These are phyloP conservation scores for Lipomyces orientalis DNA, from an alignment of 805 yeast species.

Conservation along the genomic window DNA sequence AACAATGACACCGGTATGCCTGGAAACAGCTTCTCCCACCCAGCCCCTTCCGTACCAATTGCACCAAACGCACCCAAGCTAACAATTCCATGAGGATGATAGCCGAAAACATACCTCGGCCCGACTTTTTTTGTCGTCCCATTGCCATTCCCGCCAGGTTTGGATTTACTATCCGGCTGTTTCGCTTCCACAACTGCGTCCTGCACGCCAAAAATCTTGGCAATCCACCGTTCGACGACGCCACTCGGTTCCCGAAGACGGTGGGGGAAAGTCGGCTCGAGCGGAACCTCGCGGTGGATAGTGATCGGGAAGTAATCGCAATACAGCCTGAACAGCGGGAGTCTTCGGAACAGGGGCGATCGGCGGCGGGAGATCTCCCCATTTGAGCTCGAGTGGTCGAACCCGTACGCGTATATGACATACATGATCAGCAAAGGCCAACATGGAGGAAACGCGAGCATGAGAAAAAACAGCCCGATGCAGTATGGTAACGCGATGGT, in stretches of 20 bases:
- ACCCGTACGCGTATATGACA: constrained; percentile 54
- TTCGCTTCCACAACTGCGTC: constrained; percentile 17
- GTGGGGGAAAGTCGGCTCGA: constrained; percentile 69
- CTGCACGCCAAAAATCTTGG: constrained; percentile 23
- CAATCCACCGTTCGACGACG: constrained; percentile 23
- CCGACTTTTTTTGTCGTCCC: constrained; percentile 13
- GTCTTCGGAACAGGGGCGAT: constrained; percentile 61
- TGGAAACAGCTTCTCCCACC: constrained; percentile 72
- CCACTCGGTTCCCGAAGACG: constrained; percentile 29
- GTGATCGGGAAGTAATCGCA: constrained; percentile 80
- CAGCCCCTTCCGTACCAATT: constrained; percentile 80
- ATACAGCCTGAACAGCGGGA: constrained; percentile 71
- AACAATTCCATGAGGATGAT: constrained; percentile 96
- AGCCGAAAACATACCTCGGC: constrained; percentile 78
- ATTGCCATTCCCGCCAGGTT: background rate
- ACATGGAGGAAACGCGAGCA: constrained; percentile 62
- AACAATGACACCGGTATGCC: constrained; percentile 80
- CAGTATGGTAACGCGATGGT: constrained; percentile 32
- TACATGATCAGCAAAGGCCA: constrained; percentile 77
- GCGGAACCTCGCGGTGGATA: constrained; percentile 67
- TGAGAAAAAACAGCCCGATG: constrained; percentile 53
- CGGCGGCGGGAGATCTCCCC: constrained; percentile 69
- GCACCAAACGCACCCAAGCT: constrained; percentile 90
- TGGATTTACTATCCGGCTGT: background rate
- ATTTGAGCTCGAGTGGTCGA: constrained; percentile 72